These are phyloP conservation scores for Fusarium sp. DNA, from an alignment of 2,329 filamentous ascomycete genomes.

Conservation along the genomic window DNA sequence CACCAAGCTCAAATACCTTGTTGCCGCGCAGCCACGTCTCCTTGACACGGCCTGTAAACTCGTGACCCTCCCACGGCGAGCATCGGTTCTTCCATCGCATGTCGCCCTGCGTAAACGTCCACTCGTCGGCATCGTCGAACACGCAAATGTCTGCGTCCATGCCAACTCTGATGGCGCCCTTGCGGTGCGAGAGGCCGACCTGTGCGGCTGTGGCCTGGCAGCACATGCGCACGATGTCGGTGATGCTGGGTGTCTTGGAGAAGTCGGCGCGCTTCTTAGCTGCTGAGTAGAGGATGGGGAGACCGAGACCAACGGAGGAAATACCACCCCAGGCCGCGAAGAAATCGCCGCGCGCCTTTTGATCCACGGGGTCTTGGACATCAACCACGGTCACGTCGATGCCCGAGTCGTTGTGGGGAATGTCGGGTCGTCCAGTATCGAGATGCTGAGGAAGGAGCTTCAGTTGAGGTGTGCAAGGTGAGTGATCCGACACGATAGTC, in stretches of 20 bases:
- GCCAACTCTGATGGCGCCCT: conserved; percentile 84
- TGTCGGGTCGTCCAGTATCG: conserved; percentile 48
- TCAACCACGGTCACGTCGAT: conserved; percentile 61
- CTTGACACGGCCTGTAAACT: conserved; percentile 79
- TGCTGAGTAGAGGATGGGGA: conserved; percentile 90
- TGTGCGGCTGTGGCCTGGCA: conserved; percentile 88
- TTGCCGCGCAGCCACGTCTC: conserved; percentile 88
- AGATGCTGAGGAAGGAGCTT: conserved; percentile 85
- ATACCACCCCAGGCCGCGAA: conserved; percentile 98
- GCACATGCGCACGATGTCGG: conserved; percentile 88
- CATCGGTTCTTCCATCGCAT: conserved; percentile 97
- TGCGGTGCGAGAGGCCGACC: conserved; percentile 80
- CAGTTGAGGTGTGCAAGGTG: conserved; percentile 92
- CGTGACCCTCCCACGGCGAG: conserved; percentile 88
- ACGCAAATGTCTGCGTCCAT: conserved; percentile 93
- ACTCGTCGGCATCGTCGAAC: conserved; percentile 86
- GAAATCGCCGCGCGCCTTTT: conserved; percentile 78
- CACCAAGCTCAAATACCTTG: conserved; percentile 79
- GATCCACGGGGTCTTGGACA: conserved; percentile 50
- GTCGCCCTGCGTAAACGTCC: conserved; percentile 78
- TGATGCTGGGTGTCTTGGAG: conserved; percentile 64
- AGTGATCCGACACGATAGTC: conserved; percentile 95
- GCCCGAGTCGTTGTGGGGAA: conserved; percentile 66
- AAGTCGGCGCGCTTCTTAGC: conserved; percentile 70
- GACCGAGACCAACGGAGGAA: conserved; percentile 89